phyloP scores from a whole-genome alignment of 2,329 filamentous ascomycete genomes.

The Epichloe uncinata region DNA sequence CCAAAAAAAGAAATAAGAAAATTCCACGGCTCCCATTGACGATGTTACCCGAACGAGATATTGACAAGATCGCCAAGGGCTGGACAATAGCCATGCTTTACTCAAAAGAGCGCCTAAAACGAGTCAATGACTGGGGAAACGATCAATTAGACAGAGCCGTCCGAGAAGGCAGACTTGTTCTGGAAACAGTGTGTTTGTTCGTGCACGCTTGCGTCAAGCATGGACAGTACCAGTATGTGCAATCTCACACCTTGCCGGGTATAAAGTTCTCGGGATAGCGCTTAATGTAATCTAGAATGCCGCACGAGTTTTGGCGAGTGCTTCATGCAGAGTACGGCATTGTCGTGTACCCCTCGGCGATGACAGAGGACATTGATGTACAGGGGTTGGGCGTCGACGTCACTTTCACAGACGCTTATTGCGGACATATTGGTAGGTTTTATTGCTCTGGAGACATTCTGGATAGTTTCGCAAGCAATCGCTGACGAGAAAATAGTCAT shows the following conservation, averaged over 20 bases:
- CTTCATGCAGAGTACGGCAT: constrained; percentile 26
- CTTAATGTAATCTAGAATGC: constrained; percentile 14
- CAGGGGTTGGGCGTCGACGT: constrained; percentile 19
- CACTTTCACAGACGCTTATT: constrained; percentile 25
- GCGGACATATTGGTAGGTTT: constrained; percentile 21
- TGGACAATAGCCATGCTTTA: constrained; percentile 25
- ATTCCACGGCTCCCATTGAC: constrained; percentile 8
- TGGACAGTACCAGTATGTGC: constrained; percentile 22
- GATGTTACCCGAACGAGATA: constrained; percentile 15
- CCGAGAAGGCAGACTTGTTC: constrained; percentile 20
- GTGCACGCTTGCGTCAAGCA: constrained; percentile 25
- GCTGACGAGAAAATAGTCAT: constrained; percentile 17
- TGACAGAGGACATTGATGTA: constrained; percentile 22
- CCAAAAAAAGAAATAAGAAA: too few relatives aligned
- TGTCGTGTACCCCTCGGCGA: constrained; percentile 26
- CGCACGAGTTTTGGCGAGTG: constrained; percentile 24
- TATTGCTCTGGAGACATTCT: not conserved
- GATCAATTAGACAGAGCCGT: constrained; percentile 20
- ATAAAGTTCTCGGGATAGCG: too few relatives aligned
- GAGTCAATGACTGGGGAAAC: constrained; percentile 19
- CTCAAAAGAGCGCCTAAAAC: constrained; percentile 21
- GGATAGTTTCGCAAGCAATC: not conserved
- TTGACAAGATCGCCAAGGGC: constrained; percentile 23
- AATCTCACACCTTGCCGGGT: too few relatives aligned
- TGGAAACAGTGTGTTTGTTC: constrained; percentile 27